phyloP scores from a whole-genome alignment of 2,329 filamentous ascomycete species.

The Didymella lethalis region DNA sequence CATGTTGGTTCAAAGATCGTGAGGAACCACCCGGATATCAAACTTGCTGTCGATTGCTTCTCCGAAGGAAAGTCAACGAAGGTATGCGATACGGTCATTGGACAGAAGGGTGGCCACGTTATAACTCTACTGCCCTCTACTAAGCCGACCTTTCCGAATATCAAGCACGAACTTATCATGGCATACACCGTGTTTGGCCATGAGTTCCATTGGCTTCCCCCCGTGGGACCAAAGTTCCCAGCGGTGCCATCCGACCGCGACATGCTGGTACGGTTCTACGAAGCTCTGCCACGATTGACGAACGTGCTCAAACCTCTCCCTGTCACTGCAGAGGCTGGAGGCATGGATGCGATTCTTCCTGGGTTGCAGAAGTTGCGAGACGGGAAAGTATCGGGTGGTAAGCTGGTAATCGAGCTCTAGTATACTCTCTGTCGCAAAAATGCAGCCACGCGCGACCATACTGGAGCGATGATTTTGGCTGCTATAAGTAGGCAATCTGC shows the following conservation, averaged over 20 bases:
- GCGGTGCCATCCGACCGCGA: not conserved
- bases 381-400: not conserved
- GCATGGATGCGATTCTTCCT: not conserved
- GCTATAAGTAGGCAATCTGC: too few species aligned
- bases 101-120: slow-evolving; percentile 40
- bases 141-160: not conserved
- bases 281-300: not conserved
- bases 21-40: slow-evolving; percentile 32
- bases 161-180: slow-evolving; percentile 6
- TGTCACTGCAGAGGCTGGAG: not conserved
- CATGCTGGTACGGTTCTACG: not conserved
- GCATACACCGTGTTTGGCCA: not conserved
- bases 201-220: not conserved
- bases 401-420: not conserved
- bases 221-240: slow-evolving; percentile 2
- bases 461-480: too few species aligned
- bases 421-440: not conserved
- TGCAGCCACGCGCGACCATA: too few species aligned
- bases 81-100: slow-evolving; percentile 38
- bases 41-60: slow-evolving; percentile 43
- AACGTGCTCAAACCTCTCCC: not conserved
- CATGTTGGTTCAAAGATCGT: slow-evolving; percentile 8
- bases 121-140: slow-evolving; percentile 32
- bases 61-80: slow-evolving; percentile 42
- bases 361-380: not conserved